Base-by-base conservation (phyloP, 2,329 filamentous ascomycete species). In the Ophiostoma australiae region DNA sequence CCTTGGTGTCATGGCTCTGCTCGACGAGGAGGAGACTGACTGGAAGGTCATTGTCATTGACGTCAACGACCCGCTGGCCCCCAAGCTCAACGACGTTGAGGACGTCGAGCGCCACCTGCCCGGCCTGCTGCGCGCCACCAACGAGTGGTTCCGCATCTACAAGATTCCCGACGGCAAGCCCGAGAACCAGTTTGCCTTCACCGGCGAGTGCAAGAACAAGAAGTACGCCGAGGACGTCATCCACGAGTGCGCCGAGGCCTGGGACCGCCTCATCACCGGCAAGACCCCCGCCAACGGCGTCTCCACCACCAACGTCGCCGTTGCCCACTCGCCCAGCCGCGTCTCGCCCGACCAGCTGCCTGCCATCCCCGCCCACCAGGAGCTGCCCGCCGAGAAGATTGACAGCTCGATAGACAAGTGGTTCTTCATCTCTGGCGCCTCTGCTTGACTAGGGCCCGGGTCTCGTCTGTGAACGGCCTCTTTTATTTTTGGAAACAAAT, bases 81-180 rank as follows among this genome's bases (percentile, higher is more conserved):
- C 92, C 79, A 97, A 97, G 89, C 91, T 99, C 80, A 94, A 99
- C 85, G 94, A 98, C 82, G 90, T 98, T 75, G 95, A 98, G 88
- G 95, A 99, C 80, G 95, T 99, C 77, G 95, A 99, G 89, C 91
- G 94, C 80, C 95, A 98, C 86, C 90, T 99, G 72, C 95, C 95
- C 73, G 95, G 95, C 78, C 92, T 99, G 73, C 88, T 99, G 81
- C 91, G 95, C 77, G 95, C 95, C 80, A 98, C 94, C 80, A 99
- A 99, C 81, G 95, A 99, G 87, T 99, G 95, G 95, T 99, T 99
- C 93, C 93, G 95, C 83, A 99, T 99, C 89, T 99, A 99, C 91
- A 99, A 99, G 89, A 99, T 99, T 84, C 95, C 95, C 80, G 95
- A 99, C 81, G 95, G 95, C 87, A 99, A 99, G 93, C 94, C 94